Percentiles rank a stretch among this genome's conserved stretches.
These are phyloP conservation scores for Hansfordia pulvinata DNA, from an alignment of 2,329 filamentous ascomycete species.

Conservation along the genomic window DNA sequence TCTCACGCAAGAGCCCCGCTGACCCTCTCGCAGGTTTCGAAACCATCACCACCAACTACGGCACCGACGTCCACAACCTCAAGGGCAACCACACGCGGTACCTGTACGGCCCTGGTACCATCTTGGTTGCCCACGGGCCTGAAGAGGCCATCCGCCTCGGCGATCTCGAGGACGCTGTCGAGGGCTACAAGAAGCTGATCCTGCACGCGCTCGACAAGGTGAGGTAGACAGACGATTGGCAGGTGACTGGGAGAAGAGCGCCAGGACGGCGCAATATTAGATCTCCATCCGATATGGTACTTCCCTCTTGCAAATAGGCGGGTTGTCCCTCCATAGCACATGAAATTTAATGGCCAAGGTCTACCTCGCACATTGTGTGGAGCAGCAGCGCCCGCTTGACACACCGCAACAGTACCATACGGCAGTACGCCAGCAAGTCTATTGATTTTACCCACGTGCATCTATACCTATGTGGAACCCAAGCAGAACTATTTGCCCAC, in stretches of 20 bases:
- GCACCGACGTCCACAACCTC: conserved; percentile 78
- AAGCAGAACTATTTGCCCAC: conserved; percentile 10
- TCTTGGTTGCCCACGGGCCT: conserved; percentile 77
- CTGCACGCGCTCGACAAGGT: conserved; percentile 33
- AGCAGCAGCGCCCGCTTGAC: too few relatives aligned
- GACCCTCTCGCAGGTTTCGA: conserved; percentile 48
- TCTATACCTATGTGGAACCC: conserved; percentile 3
- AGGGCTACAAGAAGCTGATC: conserved; percentile 64
- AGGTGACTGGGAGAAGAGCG: neutral
- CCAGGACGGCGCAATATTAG: conserved; percentile 1
- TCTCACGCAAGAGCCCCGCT: too few relatives aligned
- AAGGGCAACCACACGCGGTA: conserved; percentile 53
- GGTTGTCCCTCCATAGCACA: too few relatives aligned
- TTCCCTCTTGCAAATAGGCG: too few relatives aligned
- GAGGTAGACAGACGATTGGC: neutral
- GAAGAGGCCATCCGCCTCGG: conserved; percentile 66
- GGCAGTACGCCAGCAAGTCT: too few relatives aligned
- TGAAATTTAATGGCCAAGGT: too few relatives aligned
- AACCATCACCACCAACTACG: conserved; percentile 78
- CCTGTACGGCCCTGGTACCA: conserved; percentile 56
- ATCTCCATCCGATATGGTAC: conserved; percentile 2
- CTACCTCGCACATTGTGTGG: too few relatives aligned
- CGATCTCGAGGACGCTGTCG: conserved; percentile 65
- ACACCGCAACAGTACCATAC: too few relatives aligned
- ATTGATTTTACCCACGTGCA: neutral